Percentiles rank a stretch among this genome's conserved stretches.
These are phyloP conservation scores for Stygiomarasmius scandens DNA, from an alignment of 1,284 basidiomycete species.

Conservation along the genomic window DNA sequence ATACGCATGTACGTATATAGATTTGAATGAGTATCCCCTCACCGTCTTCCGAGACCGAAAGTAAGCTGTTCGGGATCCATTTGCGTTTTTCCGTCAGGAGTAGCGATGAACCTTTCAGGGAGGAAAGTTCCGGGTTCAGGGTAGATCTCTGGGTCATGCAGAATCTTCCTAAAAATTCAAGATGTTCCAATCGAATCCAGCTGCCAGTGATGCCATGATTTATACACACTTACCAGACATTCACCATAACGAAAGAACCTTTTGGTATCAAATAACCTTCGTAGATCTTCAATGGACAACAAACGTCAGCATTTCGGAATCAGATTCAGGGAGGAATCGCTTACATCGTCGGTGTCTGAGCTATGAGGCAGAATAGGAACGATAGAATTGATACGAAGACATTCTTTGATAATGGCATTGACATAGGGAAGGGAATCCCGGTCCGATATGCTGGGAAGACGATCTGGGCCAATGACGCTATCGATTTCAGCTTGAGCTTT, in stretches of 20 bases:
- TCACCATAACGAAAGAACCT: conserved; percentile 17
- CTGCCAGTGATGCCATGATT: too few species aligned
- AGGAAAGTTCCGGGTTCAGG: conserved; percentile 20
- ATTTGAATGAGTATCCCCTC: neutral
- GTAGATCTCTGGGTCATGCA: conserved; percentile 19
- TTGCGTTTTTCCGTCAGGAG: neutral
- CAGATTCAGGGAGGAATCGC: neutral
- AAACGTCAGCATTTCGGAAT: neutral
- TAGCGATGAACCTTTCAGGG: conserved; percentile 22
- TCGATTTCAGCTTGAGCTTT: conserved; percentile 14
- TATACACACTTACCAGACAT: conserved; percentile 14
- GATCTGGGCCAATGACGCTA: conserved; percentile 25
- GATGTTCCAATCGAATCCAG: too few species aligned
- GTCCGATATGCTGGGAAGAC: conserved; percentile 32
- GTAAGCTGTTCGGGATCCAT: neutral
- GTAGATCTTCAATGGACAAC: conserved; percentile 9
- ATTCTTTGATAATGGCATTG: conserved; percentile 35
- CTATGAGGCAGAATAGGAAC: conserved; percentile 24
- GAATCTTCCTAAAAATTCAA: conserved; percentile 15
- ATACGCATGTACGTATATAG: too few species aligned
- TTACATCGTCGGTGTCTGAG: conserved; percentile 17
- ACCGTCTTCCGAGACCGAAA: conserved; percentile 14
- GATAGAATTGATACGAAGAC: conserved; percentile 34
- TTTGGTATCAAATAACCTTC: conserved; percentile 22
- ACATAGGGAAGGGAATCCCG: conserved; percentile 31